Conservation (phyloP, 768 basidiomycete genomes). For the Amanita brunnescens region DNA sequence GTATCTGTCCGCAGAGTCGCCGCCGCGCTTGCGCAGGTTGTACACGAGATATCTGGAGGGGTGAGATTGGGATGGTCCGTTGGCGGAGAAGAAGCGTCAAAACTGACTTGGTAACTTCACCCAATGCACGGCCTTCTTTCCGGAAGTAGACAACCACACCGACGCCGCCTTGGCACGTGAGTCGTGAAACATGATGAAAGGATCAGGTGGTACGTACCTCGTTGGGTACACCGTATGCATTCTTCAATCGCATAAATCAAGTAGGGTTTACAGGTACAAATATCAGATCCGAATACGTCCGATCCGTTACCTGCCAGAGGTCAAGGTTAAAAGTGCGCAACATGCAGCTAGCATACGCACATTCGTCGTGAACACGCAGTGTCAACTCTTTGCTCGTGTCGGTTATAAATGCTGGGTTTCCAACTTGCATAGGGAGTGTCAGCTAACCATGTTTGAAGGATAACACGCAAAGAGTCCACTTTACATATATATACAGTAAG, state of each 20-base stretch:
- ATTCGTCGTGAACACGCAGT: conserved; percentile 90
- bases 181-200: not conserved
- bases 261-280: conserved; percentile 91
- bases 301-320: conserved; percentile 65
- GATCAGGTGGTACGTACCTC: conserved; percentile 14
- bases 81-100: not conserved
- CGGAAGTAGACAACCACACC: conserved; percentile 93
- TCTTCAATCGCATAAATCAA: conserved; percentile 90
- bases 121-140: conserved; percentile 88
- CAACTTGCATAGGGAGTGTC: conserved; percentile 39
- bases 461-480: conserved; percentile 10
- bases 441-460: not conserved
- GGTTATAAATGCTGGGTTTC: conserved; percentile 68
- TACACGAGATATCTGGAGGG: conserved; percentile 76
- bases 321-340: not conserved
- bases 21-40: conserved; percentile 91
- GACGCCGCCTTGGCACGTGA: conserved; percentile 55
- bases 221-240: conserved; percentile 67
- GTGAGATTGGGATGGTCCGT: not conserved
- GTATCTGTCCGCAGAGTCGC: conserved; percentile 75
- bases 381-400: conserved; percentile 78
- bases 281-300: conserved; percentile 92
- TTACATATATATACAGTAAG: conserved; percentile 87
- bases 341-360: conserved; percentile 32
- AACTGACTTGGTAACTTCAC: conserved; percentile 83